phyloP scores from a whole-genome alignment of 192 early-diverging fungal genomes.

The Coemansia umbellata region DNA sequence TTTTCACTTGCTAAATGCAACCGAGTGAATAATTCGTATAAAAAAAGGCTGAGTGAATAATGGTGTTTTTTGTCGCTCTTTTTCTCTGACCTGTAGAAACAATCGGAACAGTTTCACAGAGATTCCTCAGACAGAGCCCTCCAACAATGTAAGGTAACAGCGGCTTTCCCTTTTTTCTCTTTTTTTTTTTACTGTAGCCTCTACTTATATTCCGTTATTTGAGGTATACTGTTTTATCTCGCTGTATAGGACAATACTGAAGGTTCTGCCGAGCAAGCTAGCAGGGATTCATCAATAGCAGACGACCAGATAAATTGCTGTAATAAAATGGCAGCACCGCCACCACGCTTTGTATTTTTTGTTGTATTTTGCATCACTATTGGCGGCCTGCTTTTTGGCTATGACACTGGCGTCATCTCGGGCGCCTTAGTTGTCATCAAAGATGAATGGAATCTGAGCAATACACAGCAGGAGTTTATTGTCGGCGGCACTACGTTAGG shows the following conservation, averaged over 20 bases:
- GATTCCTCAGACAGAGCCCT: conserved; percentile 18
- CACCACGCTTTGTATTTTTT: conserved; percentile 45
- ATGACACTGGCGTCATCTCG: conserved; percentile 53
- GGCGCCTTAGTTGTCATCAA: conserved; percentile 49
- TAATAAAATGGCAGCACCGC: conserved; percentile 14
- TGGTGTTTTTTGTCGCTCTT: not conserved
- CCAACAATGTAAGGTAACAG: conserved; percentile 26
- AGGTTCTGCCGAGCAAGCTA: not conserved
- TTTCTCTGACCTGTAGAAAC: conserved; percentile 5
- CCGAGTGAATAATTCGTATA: not conserved
- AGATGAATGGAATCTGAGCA: conserved; percentile 42
- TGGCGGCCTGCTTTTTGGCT: conserved; percentile 55
- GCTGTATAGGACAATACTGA: not conserved
- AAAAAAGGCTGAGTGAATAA: not conserved
- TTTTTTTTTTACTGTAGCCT: not conserved
- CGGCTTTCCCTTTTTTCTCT: not conserved
- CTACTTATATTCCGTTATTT: not conserved
- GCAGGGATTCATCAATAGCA: not conserved
- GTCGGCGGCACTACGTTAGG: conserved; percentile 49
- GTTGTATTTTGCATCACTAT: conserved; percentile 52
- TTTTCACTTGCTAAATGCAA: not conserved
- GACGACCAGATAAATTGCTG: not conserved
- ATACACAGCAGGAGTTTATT: conserved; percentile 50
- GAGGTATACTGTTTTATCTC: not conserved
- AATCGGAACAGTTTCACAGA: conserved; percentile 6